Evolutionary conservation across 164 flowering plant genomes (phyloP), one percentile per base, ranked within the genome.

Genomic region (Dillenia suffruticosa): DNA sequence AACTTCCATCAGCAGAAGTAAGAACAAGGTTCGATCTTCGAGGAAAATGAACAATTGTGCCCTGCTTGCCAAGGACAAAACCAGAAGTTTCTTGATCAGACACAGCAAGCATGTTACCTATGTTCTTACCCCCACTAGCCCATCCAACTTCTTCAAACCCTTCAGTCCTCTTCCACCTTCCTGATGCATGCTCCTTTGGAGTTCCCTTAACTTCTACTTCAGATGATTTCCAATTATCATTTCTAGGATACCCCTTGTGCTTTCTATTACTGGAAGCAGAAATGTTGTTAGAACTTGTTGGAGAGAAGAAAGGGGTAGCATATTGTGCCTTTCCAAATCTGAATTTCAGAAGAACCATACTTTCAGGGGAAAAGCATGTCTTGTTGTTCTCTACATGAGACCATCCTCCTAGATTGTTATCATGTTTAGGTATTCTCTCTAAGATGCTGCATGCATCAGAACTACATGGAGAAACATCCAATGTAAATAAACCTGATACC

Each of bases 291-390:
- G 40, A 32, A 32, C 40, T 4, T 32, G 84, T 81, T 17, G 81
- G 74, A 17, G 77, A 60, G 57, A 60, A 56, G 59, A 59, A 58
- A 53, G 63, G 64, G 44, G 61, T 49, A 49, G 62, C 54, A 60
- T 58, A 66, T 10, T 61, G 74, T 40, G 58, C 49, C 75, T 73
- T 81, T 63, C 74, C 83, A 26, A 82, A 55, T 50, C 84, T 82
- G 52, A 97, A 97, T 70, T 91, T 94, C 69, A 91, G 64, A 54
- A 91, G 87, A 69, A 94, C 97, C 75, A 94, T 94, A 72, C 78
- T 72, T 56, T 88, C 86, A 15, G 92, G 84, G 10, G 63, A 46
- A 54, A 57, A 32, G 40, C 40, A 32, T 32, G 40, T 6, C 7
- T 5, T 32, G 40, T 32, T 5, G 40, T 32, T 32, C 40, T 32